These are phyloP conservation scores for Ustilago loliicola DNA, from an alignment of 1,284 basidiomycete genomes.

Conservation along the genomic window DNA sequence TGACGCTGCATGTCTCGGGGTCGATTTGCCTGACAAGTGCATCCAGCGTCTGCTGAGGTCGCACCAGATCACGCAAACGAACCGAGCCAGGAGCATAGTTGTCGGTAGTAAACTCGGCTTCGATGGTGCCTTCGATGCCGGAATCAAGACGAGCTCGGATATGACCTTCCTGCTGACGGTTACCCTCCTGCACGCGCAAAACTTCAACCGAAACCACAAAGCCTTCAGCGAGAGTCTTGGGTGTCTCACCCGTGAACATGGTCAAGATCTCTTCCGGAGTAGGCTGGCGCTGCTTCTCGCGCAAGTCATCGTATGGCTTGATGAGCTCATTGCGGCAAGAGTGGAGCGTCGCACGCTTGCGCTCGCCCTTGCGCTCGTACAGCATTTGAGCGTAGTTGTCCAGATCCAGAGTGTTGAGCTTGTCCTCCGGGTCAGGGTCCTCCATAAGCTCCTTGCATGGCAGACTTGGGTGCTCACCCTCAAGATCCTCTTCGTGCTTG, in stretches of 20 bases:
- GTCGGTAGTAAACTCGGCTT: conserved; percentile 57
- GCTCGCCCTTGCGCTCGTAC: conserved; percentile 73
- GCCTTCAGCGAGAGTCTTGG: conserved; percentile 81
- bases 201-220: conserved; percentile 87
- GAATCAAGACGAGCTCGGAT: conserved; percentile 85
- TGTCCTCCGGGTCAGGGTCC: conserved; percentile 82
- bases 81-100: conserved; percentile 55
- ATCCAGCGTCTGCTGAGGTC: conserved; percentile 80
- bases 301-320: conserved; percentile 84
- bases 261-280: conserved; percentile 86
- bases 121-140: conserved; percentile 76
- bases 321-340: conserved; percentile 82
- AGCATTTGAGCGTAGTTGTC: conserved; percentile 97
- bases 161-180: conserved; percentile 41
- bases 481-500: conserved; percentile 73
- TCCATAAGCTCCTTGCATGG: conserved; percentile 79
- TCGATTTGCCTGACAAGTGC: conserved; percentile 84
- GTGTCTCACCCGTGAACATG: conserved; percentile 94
- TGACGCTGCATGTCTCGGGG: conserved; percentile 78
- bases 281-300: conserved; percentile 79
- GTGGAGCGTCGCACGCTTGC: conserved; percentile 77
- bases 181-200: conserved; percentile 73
- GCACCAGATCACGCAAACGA: conserved; percentile 58
- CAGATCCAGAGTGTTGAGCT: conserved; percentile 90
- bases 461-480: conserved; percentile 63